Percentiles rank a stretch among this genome's conserved stretches.
These are phyloP conservation scores for Blastobotrys americana DNA, from an alignment of 805 yeast species.

Conservation along the genomic window DNA sequence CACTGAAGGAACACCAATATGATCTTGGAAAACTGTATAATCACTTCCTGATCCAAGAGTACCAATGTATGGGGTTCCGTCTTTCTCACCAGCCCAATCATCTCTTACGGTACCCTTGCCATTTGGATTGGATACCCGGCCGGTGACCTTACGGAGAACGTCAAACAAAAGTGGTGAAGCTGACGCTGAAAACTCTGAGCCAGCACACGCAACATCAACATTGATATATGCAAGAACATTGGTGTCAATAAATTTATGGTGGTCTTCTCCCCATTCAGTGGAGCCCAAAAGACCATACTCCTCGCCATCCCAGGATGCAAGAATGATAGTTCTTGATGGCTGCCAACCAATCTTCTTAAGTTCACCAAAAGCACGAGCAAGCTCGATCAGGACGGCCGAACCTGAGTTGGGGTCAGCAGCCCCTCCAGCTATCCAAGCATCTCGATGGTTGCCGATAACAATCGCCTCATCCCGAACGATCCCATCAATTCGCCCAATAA, in stretches of 20 bases:
- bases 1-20: slow-evolving; percentile 38
- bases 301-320: slow-evolving; percentile 80
- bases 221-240: slow-evolving; percentile 62
- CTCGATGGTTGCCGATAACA: slow-evolving; percentile 69
- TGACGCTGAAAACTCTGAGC: slow-evolving; percentile 43
- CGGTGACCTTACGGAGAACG: slow-evolving; percentile 40
- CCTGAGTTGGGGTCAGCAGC: slow-evolving; percentile 79
- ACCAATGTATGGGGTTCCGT: slow-evolving; percentile 26
- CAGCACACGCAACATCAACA: slow-evolving; percentile 58
- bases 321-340: slow-evolving; percentile 60
- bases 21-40: slow-evolving; percentile 40
- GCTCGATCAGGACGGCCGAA: slow-evolving; percentile 55
- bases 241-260: slow-evolving; percentile 38
- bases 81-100: slow-evolving; percentile 29
- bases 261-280: slow-evolving; percentile 68
- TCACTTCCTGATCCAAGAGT: slow-evolving; percentile 68
- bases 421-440: slow-evolving; percentile 74
- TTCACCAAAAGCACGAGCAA: slow-evolving; percentile 52
- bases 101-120: slow-evolving; percentile 27
- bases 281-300: slow-evolving; percentile 69
- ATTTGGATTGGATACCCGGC: slow-evolving; percentile 42
- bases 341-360: slow-evolving; percentile 55
- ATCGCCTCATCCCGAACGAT: slow-evolving; percentile 45
- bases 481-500: slow-evolving; percentile 56
- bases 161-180: slow-evolving; percentile 55